Evolutionary conservation across 306 rosid genomes (phyloP), one percentile per base, ranked within the genome.

Genomic region (Gynostemma pentaphyllum): DNA sequence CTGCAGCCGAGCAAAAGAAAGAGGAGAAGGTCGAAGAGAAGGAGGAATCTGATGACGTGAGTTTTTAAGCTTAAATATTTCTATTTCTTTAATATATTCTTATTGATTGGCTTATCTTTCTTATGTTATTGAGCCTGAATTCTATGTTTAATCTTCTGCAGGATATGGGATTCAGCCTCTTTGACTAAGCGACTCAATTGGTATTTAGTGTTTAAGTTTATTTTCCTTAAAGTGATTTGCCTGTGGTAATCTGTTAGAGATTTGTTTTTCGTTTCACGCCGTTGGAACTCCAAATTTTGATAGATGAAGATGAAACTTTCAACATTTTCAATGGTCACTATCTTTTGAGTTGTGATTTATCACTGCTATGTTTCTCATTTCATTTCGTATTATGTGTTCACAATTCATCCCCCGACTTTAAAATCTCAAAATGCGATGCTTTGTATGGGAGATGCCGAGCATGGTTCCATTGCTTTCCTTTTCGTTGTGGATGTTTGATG

Each of bases 161-260:
- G 70, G 70, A 66, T 7, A 23, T 66, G 70, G 70, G 70, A 13
- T 66, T 66, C 61, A 66, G 70, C 48, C 70, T 66, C 47, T 66
- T 66, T 24, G 70, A 66, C 50, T 66, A 11, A 66, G 61, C 44
- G 24, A 36, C 45, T 32, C 23, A 34, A 18, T 30, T 15, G 32
- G 27, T 19, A 39, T 45, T 45, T 64, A 64, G 68, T 45, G 3
- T 28, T 64, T 28, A 44, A 45, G 55, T 64, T 64, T 2, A 29
- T 1, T 64, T 26, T 64, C 18, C 28, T 13, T 61, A 41, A 16
- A 64, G 18, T 16, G 24, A 44, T 23, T 22, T 51, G 13, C 14
- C 40, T 42, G 51, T 62, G 45, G 18, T 59, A 59, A 29, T 44
- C 37, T 59, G 65, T 18, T 59, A 37, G 48, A 7, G 11, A 1